phyloP scores from a whole-genome alignment of 164 flowering plant species.

The Malania oleifera region DNA sequence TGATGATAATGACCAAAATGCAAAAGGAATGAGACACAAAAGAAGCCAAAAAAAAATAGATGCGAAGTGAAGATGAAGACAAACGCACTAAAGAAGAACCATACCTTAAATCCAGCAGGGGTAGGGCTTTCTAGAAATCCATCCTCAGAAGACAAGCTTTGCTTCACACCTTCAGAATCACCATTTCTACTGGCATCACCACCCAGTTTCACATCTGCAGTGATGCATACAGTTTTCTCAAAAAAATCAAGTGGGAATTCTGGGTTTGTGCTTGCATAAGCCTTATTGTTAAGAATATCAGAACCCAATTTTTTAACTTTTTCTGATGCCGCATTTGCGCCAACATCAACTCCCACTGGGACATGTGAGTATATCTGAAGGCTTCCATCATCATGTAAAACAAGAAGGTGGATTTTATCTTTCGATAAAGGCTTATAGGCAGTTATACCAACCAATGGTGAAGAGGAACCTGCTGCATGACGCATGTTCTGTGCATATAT shows the following conservation, averaged over 20 bases:
- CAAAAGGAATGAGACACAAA: not conserved
- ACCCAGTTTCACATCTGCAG: slow-evolving; percentile 83
- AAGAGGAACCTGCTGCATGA: slow-evolving; percentile 63
- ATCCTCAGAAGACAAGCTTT: slow-evolving; percentile 87
- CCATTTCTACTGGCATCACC: slow-evolving; percentile 92
- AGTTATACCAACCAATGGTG: slow-evolving; percentile 80
- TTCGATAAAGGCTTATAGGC: slow-evolving; percentile 92
- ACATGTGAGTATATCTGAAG: slow-evolving; percentile 83
- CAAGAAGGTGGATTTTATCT: slow-evolving; percentile 82
- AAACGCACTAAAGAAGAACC: not conserved
- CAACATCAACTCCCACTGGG: slow-evolving; percentile 57
- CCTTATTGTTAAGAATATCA: slow-evolving; percentile 72
- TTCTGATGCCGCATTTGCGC: slow-evolving; percentile 45
- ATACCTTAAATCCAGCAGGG: slow-evolving; percentile 89
- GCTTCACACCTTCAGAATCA: slow-evolving; percentile 92
- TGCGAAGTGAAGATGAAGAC: not conserved
- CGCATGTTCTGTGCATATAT: slow-evolving; percentile 72
- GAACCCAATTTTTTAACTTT: slow-evolving; percentile 87
- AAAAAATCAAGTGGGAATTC: slow-evolving; percentile 99
- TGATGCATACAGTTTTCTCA: slow-evolving; percentile 94
- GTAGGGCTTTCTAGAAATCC: slow-evolving; percentile 87
- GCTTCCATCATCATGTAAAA: slow-evolving; percentile 97
- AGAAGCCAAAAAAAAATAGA: not conserved
- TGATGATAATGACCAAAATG: not conserved
- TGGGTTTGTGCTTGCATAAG: slow-evolving; percentile 72